Percentiles rank a stretch among this genome's conserved stretches.
Conservation (phyloP, 2,329 filamentous ascomycete genomes). For the Colletotrichum sojae region DNA sequence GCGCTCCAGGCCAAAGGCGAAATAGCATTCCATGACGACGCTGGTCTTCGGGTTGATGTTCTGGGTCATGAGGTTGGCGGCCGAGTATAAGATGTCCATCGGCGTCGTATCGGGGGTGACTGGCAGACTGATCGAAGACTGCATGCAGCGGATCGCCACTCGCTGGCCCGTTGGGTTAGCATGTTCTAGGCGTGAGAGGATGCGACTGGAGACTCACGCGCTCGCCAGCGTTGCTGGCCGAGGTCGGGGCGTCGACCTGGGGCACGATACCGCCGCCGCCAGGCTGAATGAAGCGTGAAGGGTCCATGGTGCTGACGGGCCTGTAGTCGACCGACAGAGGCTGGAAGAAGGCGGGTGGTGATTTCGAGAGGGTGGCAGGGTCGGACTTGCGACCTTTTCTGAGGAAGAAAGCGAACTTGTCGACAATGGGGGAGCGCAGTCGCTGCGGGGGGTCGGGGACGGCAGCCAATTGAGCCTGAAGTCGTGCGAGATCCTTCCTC, state of each 20-base stretch:
- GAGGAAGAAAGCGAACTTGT: slow-evolving; percentile 63
- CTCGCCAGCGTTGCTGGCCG: slow-evolving; percentile 85
- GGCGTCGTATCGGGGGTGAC: slow-evolving; percentile 82
- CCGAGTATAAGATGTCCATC: slow-evolving; percentile 78
- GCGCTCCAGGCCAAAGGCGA: slow-evolving; percentile 82
- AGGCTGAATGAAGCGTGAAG: slow-evolving; percentile 55
- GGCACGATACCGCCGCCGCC: slow-evolving; percentile 63
- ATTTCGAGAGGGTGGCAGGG: slow-evolving; percentile 44
- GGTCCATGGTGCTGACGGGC: slow-evolving; percentile 35
- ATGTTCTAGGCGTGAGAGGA: slow-evolving; percentile 1
- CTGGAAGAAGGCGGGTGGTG: slow-evolving; percentile 26
- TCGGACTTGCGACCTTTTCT: slow-evolving; percentile 57
- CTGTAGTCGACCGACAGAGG: slow-evolving; percentile 27
- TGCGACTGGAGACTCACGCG: slow-evolving; percentile 65
- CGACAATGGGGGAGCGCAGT: slow-evolving; percentile 59
- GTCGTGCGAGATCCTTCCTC: slow-evolving; percentile 62
- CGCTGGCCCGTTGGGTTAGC: slow-evolving; percentile 61
- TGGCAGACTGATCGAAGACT: slow-evolving; percentile 78
- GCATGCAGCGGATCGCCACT: slow-evolving; percentile 81
- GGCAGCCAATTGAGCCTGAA: slow-evolving; percentile 59
- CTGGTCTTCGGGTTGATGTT: slow-evolving; percentile 75
- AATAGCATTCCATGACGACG: slow-evolving; percentile 84
- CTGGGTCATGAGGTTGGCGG: slow-evolving; percentile 74
- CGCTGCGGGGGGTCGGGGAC: slow-evolving; percentile 52
- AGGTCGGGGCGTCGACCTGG: slow-evolving; percentile 81